Conservation (phyloP, 352 stramenopile species). For the Phytophthora ramorum region DNA sequence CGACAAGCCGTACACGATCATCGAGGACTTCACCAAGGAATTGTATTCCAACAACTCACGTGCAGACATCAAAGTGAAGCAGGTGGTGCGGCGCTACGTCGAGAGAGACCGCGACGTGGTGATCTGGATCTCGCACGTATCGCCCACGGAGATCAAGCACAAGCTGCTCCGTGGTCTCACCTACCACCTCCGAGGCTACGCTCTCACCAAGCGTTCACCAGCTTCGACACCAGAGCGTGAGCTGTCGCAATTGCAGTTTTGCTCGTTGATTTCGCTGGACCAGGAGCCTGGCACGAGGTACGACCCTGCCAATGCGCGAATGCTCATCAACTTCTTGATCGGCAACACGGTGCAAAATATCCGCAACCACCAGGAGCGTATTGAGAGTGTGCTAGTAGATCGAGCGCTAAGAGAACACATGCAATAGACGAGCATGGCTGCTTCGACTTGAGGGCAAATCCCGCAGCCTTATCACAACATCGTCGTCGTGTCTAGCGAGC, state of each 20-base stretch:
- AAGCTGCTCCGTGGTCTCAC: slow-evolving; percentile 39
- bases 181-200: slow-evolving; percentile 63
- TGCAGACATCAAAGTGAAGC: slow-evolving; percentile 56
- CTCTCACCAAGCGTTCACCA: slow-evolving; percentile 52
- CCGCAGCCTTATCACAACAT: slow-evolving; percentile 13
- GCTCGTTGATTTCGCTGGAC: slow-evolving; percentile 58
- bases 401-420: slow-evolving; percentile 23
- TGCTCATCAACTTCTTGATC: slow-evolving; percentile 56
- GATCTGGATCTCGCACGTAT: slow-evolving; percentile 59
- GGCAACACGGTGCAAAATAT: slow-evolving; percentile 48
- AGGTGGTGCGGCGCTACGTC: slow-evolving; percentile 64
- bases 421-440: slow-evolving; percentile 8
- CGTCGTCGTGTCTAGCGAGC: slow-evolving; percentile 6
- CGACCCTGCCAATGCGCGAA: slow-evolving; percentile 32
- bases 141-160: slow-evolving; percentile 61
- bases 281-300: slow-evolving; percentile 34
- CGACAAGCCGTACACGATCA: slow-evolving; percentile 54
- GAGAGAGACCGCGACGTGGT: slow-evolving; percentile 63
- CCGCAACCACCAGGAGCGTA: slow-evolving; percentile 45
- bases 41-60: slow-evolving; percentile 53
- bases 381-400: slow-evolving; percentile 47
- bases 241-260: slow-evolving; percentile 58
- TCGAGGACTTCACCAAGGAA: slow-evolving; percentile 69
- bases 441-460: slow-evolving; percentile 16
- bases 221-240: slow-evolving; percentile 33